A percentile compares a stretch with the other conserved stretches of the same genome.
phyloP scores from a whole-genome alignment of 495 filamentous ascomycete genomes.

The Xylaria sp. region DNA sequence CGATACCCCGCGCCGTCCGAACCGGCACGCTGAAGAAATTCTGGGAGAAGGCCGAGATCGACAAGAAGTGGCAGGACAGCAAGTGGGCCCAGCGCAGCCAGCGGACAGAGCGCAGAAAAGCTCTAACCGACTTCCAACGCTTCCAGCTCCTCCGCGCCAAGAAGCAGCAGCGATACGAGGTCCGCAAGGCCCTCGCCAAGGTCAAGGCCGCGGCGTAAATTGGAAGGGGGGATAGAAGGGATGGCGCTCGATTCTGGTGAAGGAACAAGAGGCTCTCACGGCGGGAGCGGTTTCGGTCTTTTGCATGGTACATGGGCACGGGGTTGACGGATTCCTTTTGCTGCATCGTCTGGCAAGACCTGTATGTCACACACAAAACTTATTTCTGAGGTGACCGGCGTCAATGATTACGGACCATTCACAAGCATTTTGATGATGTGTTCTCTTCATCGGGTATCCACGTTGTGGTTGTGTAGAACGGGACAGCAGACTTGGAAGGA shows the following conservation, averaged over 20 bases:
- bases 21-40: slow-evolving; percentile 78
- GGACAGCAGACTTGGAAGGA: slow-evolving; percentile 9
- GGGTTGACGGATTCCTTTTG: slow-evolving; percentile 54
- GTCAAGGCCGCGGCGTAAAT: slow-evolving; percentile 61
- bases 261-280: slow-evolving; percentile 36
- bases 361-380: slow-evolving; percentile 56
- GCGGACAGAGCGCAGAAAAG: slow-evolving; percentile 81
- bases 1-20: slow-evolving; percentile 86
- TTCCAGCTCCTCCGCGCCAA: slow-evolving; percentile 98
- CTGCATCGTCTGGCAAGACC: slow-evolving; percentile 58
- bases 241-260: slow-evolving; percentile 35
- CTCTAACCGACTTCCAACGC: slow-evolving; percentile 96
- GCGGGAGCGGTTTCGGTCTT: slow-evolving; percentile 48
- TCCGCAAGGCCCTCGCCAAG: slow-evolving; percentile 90
- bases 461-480: slow-evolving; percentile 12
- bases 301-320: slow-evolving; percentile 55
- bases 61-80: slow-evolving; percentile 87
- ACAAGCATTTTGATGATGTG: slow-evolving; percentile 28
- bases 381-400: slow-evolving; percentile 45
- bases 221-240: slow-evolving; percentile 27
- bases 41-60: slow-evolving; percentile 88
- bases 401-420: slow-evolving; percentile 50
- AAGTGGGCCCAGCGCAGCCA: slow-evolving; percentile 89
- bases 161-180: slow-evolving; percentile 98
- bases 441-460: slow-evolving; percentile 9